phyloP scores from a whole-genome alignment of 2,329 filamentous ascomycete genomes.

The Aspergillus sp. region DNA sequence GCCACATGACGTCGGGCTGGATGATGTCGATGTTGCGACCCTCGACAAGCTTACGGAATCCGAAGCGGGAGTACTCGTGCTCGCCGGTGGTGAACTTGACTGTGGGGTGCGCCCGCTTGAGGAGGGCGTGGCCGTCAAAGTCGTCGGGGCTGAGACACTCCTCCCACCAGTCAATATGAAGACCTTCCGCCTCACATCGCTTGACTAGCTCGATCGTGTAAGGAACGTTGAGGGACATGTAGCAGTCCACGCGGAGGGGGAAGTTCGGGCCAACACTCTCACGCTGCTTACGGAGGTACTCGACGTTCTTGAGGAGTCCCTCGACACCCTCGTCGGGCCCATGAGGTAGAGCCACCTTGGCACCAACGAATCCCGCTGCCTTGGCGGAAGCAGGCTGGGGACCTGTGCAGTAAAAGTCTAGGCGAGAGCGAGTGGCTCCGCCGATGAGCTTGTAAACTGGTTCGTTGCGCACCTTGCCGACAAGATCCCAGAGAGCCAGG shows the following conservation, averaged over 20 bases:
- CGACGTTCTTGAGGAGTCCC: constrained; percentile 85
- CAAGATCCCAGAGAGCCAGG: constrained; percentile 86
- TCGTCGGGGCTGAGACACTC: constrained; percentile 91
- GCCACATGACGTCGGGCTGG: constrained; percentile 97
- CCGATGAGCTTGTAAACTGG: constrained; percentile 95
- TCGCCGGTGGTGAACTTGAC: constrained; percentile 95
- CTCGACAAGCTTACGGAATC: constrained; percentile 92
- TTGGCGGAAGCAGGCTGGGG: constrained; percentile 81
- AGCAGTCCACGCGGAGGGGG: constrained; percentile 93
- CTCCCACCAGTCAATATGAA: constrained; percentile 97
- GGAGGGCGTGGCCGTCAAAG: constrained; percentile 83
- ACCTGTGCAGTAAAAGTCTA: constrained; percentile 94
- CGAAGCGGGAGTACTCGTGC: constrained; percentile 92
- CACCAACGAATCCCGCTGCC: constrained; percentile 85
- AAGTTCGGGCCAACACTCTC: constrained; percentile 87
- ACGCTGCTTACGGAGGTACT: constrained; percentile 83
- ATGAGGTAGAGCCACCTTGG: constrained; percentile 87
- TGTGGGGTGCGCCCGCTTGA: constrained; percentile 88
- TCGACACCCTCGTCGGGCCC: constrained; percentile 84
- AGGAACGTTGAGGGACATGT: constrained; percentile 91
- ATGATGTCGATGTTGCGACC: constrained; percentile 91
- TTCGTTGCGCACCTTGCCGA: constrained; percentile 89
- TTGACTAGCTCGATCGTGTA: constrained; percentile 93
- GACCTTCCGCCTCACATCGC: constrained; percentile 75
- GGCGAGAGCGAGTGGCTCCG: constrained; percentile 78